Evolutionary conservation across 306 rosid species (phyloP), one percentile per base, ranked within the genome.

Genomic region (Leucaena leucocephala): DNA sequence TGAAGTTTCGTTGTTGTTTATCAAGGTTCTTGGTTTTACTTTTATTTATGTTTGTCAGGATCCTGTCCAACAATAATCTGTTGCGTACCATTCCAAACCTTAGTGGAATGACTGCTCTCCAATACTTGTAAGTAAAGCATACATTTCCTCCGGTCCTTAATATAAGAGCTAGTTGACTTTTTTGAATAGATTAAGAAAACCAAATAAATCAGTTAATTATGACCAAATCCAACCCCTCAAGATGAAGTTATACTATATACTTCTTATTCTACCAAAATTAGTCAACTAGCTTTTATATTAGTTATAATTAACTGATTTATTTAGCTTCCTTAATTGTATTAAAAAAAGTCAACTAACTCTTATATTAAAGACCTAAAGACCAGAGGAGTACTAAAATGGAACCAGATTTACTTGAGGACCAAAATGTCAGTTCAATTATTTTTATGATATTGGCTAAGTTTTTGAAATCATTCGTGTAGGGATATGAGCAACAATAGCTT

Each of bases 401-500:
- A 9, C 15, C 35, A 57, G 13, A 22, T 9, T 8, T 57, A 57
- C 4, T 21, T 33, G 14, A 33, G 67, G 40, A 12, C n/a, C 67
- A 61, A 61, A 33, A 33, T 61, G 7, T 61, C 67, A 13, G 16
- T 61, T 61, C 17, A 33, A n/a, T 33, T 16, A 61, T 49, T 58
- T 27, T 76, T 49, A 46, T 49, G 36, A 63, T 33, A n/a, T 4
- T 21, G 63, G 34, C 19, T 40, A 38, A 79, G 44, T 54, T 68
- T 35, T n/a, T 64, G 3, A 15, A 36, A 68, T 61, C 64, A 69
- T 34, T 76, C 82, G 33, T 83, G 81, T 77, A 86, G 92, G 71
- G 90, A 90, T 49, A 33, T 86, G 83, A 90, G 94, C 87, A 90
- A 86, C 78, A 90, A 86, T 36, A 83, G 72, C 54, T 88, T 90